These are phyloP conservation scores for Babesia bovis DNA, from an alignment of 169 alveolate species.

Conservation along the genomic window DNA sequence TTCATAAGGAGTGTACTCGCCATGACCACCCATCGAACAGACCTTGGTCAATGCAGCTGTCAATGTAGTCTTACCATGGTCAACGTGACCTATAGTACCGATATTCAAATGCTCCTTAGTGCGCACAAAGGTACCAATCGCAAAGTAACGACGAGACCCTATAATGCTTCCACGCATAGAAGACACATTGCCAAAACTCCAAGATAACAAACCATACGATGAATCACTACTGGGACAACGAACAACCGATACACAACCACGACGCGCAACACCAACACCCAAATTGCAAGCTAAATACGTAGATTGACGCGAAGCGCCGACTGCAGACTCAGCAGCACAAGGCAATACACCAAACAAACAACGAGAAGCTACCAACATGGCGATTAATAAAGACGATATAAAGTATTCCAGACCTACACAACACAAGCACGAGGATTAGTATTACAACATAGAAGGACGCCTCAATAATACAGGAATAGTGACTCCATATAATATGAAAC, in stretches of 20 bases:
- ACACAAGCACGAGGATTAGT: too few relatives aligned
- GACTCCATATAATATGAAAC: too few relatives aligned
- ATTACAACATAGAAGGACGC: too few relatives aligned
- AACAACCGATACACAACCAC: too few relatives aligned
- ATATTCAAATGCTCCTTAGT: constrained; percentile 92
- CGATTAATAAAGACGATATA: too few relatives aligned
- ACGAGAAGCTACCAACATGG: background rate
- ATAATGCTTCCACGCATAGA: too few relatives aligned
- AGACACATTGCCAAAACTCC: too few relatives aligned
- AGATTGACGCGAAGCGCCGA: background rate
- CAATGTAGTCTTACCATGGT: constrained; percentile 94
- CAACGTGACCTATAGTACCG: constrained; percentile 96
- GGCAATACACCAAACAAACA: background rate
- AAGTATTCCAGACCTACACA: too few relatives aligned
- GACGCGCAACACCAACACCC: too few relatives aligned
- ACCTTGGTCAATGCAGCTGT: constrained; percentile 94
- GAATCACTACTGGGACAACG: background rate
- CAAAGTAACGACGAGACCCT: constrained; percentile 59
- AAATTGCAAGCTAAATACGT: background rate
- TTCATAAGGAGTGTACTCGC: constrained; percentile 73
- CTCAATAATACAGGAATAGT: too few relatives aligned
- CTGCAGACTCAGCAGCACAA: background rate
- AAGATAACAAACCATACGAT: background rate
- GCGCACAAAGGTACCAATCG: constrained; percentile 82
- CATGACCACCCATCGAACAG: constrained; percentile 69